Conservation (phyloP, 345 rosid species). For the Acer campestre region DNA sequence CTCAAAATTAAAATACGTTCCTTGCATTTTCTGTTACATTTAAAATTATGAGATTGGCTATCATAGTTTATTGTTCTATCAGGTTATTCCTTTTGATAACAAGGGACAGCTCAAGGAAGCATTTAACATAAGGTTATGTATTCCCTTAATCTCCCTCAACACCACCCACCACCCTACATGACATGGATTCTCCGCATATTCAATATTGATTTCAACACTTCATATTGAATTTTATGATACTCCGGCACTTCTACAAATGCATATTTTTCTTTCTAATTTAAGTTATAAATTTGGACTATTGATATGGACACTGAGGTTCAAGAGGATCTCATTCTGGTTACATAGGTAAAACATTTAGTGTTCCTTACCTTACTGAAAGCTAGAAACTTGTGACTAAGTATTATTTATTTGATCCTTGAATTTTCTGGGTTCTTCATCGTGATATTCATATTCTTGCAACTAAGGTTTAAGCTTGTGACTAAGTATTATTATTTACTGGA, state of each 20-base stretch:
- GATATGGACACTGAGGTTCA: background rate
- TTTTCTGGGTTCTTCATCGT: background rate
- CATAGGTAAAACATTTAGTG: background rate
- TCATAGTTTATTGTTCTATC: slow-evolving; percentile 19
- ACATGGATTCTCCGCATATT: background rate
- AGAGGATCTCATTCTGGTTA: background rate
- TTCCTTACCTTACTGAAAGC: background rate
- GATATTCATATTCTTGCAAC: background rate
- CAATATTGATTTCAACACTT: background rate
- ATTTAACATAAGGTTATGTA: slow-evolving; percentile 83
- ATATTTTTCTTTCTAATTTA: background rate
- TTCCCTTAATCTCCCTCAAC: background rate
- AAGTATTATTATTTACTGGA: too few relatives aligned
- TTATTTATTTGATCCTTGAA: background rate
- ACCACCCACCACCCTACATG: background rate
- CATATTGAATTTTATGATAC: background rate
- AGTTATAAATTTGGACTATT: background rate
- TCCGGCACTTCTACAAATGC: background rate
- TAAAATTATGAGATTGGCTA: background rate
- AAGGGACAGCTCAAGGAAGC: slow-evolving; percentile 94
- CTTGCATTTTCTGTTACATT: background rate
- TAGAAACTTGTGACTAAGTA: background rate
- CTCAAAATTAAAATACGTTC: background rate
- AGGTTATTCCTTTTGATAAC: slow-evolving; percentile 95
- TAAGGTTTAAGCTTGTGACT: background rate